Percentiles rank a stretch among this genome's conserved stretches.
Conservation (phyloP, 176 grass and related monocot species). For the Rhipidocladum racemiflorum region DNA sequence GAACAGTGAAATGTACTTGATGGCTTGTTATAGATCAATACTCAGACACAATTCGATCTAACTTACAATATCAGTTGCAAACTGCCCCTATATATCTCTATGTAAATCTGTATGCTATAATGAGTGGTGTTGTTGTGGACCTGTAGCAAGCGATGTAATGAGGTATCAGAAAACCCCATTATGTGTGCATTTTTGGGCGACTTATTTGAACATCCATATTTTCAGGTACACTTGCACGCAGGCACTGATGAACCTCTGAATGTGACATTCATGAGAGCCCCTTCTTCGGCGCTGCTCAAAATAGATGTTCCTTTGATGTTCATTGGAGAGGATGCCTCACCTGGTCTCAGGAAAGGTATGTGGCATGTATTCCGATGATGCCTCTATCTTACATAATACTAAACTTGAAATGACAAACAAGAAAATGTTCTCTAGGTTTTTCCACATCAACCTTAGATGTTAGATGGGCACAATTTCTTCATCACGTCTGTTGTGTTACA, state of each 20-base stretch:
- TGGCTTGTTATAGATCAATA: neutral
- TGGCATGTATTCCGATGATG: neutral
- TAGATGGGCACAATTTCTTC: neutral
- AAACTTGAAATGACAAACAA: neutral
- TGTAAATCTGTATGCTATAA: neutral
- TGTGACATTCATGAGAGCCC: slow-evolving; percentile 89
- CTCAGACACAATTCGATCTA: neutral
- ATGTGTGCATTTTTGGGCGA: neutral
- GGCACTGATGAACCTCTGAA: slow-evolving; percentile 83
- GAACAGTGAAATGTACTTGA: neutral
- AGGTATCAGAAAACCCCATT: neutral
- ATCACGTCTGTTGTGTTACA: neutral
- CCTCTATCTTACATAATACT: neutral
- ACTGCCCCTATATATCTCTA: neutral
- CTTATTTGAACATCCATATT: neutral
- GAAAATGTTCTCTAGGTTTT: neutral
- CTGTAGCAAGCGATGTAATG: neutral
- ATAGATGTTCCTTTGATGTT: slow-evolving; percentile 94
- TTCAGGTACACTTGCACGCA: slow-evolving; percentile 79
- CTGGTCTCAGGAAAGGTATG: slow-evolving; percentile 87
- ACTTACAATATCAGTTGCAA: neutral
- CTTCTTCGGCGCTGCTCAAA: slow-evolving; percentile 81
- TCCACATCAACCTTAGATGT: neutral
- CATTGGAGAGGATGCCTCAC: slow-evolving; percentile 87
- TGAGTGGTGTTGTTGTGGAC: neutral